These are phyloP conservation scores for Flaveria robusta DNA, from an alignment of 129 eudicot genomes.

Conservation along the genomic window DNA sequence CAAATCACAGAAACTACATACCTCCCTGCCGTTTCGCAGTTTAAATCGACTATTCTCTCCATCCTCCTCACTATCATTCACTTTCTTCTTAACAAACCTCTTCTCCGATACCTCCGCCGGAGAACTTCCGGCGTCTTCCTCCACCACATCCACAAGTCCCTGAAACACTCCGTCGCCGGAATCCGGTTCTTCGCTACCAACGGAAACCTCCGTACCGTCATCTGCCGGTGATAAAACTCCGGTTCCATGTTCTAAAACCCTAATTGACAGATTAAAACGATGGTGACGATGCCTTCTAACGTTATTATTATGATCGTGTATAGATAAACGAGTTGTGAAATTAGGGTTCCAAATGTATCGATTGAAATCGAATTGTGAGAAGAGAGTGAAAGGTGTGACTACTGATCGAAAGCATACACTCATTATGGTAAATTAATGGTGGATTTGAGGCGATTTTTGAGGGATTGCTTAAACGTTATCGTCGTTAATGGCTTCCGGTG, in stretches of 20 bases:
- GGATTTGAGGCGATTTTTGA: conserved; percentile 15
- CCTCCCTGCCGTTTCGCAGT: conserved; percentile 79
- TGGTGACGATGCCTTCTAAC: neutral
- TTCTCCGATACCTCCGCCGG: conserved; percentile 29
- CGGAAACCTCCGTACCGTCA: conserved; percentile 38
- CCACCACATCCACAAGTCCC: conserved; percentile 20
- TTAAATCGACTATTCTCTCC: conserved; percentile 51
- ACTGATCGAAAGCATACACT: conserved; percentile 50
- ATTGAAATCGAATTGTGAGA: conserved; percentile 27
- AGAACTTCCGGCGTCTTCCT: conserved; percentile 29
- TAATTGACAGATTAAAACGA: conserved; percentile 29
- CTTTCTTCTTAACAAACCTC: conserved; percentile 34
- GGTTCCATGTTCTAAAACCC: conserved; percentile 46
- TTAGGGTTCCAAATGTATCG: conserved; percentile 11
- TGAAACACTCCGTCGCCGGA: conserved; percentile 19
- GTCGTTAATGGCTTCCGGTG: conserved; percentile 32
- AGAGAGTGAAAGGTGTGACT: conserved; percentile 34
- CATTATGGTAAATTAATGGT: conserved; percentile 39
- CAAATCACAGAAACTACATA: conserved; percentile 11
- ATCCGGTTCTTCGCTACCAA: conserved; percentile 21
- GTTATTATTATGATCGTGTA: conserved; percentile 1
- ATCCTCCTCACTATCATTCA: conserved; percentile 37
- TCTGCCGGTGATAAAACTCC: conserved; percentile 58
- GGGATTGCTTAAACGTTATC: conserved; percentile 23
- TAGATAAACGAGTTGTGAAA: neutral